Evolutionary conservation across 371 early-diverging fungal genomes (phyloP), one percentile per base, ranked within the genome.

Genomic region (Mucor piriformis): DNA sequence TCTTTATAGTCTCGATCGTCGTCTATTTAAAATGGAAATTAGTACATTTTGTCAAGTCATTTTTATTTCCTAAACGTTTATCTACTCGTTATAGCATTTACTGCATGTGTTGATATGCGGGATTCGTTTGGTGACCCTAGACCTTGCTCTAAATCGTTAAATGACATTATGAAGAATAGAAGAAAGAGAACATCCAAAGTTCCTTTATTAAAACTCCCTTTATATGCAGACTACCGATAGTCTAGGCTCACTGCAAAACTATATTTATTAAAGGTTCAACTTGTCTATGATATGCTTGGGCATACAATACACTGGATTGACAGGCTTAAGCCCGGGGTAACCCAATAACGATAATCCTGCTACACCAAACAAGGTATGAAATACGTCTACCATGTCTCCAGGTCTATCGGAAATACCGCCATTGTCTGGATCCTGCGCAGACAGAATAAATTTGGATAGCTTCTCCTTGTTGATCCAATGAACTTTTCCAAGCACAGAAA

Each of bases 341-440:
- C 92, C 93, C 15, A 95, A 74, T 54, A 98, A 66, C n/a, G 96
- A 92, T 38, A 97, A 78, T 1, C 89, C 95, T 6, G 93, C 87
- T 32, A 99, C 75, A 18, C 99, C 97, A 89, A 97, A 99, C 27
- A 92, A 65, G 0, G 98, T 97, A 71, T 99, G 99, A 70, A 95
- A 99, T 2, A 99, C 93, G 76, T 99, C 99, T 0, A 94, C 88
- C 67, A 92, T 79, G 65, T 99, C 90, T 3, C 93, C 96, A 13
- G 92, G 93, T 21, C 98, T 83, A 81, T 99, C 99, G 10, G 97
- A 87, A 60, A 99, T 94, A 7, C 99, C 99, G 33, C 99, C 99
- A n/a, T 80, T 67, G 21, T 91, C 91, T 8, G 82, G 64, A 69
- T 96, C 95, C 86, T 99, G 96, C 11, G 95, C 87, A 0, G 80